Conservation (phyloP, 225 moss, liverwort and hornwort genomes). For the Pseudoscleropodium purum region DNA sequence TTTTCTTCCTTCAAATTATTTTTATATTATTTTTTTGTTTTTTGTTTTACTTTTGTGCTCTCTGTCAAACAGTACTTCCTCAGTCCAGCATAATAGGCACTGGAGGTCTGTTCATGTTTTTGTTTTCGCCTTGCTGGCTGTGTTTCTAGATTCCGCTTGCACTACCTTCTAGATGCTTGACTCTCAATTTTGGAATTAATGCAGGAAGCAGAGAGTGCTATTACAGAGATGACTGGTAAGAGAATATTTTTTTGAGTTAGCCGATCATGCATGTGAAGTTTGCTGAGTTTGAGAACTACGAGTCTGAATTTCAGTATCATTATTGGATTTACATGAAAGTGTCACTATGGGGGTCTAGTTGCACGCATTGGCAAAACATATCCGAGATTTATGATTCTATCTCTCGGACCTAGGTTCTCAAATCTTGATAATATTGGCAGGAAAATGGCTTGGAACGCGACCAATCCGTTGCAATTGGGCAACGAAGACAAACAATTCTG, state of each 20-base stretch:
- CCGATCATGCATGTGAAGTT: not conserved
- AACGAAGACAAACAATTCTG: slow-evolving; percentile 79
- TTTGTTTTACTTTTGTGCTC: not conserved
- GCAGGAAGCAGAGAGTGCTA: slow-evolving; percentile 98
- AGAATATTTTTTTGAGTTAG: not conserved
- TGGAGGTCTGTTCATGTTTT: not conserved
- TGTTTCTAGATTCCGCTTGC: not conserved
- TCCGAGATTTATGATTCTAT: not conserved
- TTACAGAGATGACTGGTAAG: slow-evolving; percentile 94
- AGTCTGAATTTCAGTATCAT: not conserved
- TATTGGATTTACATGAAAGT: not conserved
- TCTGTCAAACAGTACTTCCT: not conserved
- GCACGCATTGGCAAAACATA: not conserved
- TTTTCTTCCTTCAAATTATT: not conserved
- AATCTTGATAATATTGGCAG: slow-evolving; percentile 25
- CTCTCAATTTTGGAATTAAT: not conserved
- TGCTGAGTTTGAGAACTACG: not conserved
- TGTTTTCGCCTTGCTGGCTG: not conserved
- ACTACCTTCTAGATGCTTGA: not conserved
- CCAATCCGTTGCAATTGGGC: slow-evolving; percentile 99
- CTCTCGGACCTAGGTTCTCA: not conserved
- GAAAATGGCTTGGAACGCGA: slow-evolving; percentile 97
- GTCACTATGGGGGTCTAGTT: not conserved
- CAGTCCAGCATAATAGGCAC: not conserved
- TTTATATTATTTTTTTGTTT: not conserved